These are phyloP conservation scores for Penicillium riverlandense DNA, from an alignment of 495 filamentous ascomycete species.

Conservation along the genomic window DNA sequence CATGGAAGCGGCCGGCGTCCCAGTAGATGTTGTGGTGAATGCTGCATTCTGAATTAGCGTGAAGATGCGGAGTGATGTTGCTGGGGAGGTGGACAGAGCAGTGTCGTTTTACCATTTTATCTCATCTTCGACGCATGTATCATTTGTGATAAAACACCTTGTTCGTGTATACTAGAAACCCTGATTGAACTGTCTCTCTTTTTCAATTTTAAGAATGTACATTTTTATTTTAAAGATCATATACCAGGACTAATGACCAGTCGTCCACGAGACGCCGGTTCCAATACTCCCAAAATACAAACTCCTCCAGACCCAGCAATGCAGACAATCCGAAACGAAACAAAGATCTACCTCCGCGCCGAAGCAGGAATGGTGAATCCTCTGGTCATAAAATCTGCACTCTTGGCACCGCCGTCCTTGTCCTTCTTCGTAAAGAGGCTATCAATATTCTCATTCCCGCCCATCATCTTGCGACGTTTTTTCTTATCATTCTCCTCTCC, in stretches of 20 bases:
- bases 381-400: slow-evolving; percentile 70
- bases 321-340: not conserved
- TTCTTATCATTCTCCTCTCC: slow-evolving; percentile 77
- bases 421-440: slow-evolving; percentile 57
- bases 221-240: slow-evolving; percentile 18
- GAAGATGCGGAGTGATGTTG: not conserved
- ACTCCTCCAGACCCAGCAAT: not conserved
- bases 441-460: slow-evolving; percentile 59
- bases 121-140: slow-evolving; percentile 7
- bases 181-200: slow-evolving; percentile 12
- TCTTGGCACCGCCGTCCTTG: slow-evolving; percentile 44
- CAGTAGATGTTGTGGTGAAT: not conserved
- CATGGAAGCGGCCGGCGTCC: not conserved
- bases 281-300: slow-evolving; percentile 3
- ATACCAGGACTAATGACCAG: slow-evolving; percentile 10
- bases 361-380: slow-evolving; percentile 57
- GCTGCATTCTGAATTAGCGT: not conserved
- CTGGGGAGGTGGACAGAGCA: not conserved
- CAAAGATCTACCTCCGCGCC: slow-evolving; percentile 16
- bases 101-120: slow-evolving; percentile 1
- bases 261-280: not conserved
- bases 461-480: slow-evolving; percentile 66
- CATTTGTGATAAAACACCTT: slow-evolving; percentile 10
- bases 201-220: slow-evolving; percentile 15
- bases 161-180: slow-evolving; percentile 21